Conservation (phyloP, 192 early-diverging fungal genomes). For the Phycomyces blakesleeanus region DNA sequence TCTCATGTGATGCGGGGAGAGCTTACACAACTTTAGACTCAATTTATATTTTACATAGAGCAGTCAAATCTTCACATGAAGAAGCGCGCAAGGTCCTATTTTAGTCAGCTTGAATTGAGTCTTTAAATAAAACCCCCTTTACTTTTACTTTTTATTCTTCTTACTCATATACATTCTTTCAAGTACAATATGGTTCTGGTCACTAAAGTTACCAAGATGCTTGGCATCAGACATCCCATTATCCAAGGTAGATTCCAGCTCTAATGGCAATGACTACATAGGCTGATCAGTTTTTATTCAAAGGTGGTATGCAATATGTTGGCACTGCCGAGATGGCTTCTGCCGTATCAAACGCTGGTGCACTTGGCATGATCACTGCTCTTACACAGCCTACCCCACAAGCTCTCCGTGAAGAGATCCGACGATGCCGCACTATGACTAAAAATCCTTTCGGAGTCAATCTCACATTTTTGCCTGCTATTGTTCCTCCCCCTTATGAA, state of each 20-base stretch:
- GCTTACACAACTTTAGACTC: background rate
- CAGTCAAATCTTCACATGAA: background rate
- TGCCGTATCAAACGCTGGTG: constrained; percentile 81
- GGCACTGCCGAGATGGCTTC: constrained; percentile 51
- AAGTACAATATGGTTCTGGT: constrained; percentile 49
- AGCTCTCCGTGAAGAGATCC: constrained; percentile 66
- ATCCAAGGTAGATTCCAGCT: constrained; percentile 50
- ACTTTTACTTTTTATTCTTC: constrained; percentile 10
- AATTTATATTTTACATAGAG: background rate
- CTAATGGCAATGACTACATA: background rate
- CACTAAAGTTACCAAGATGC: constrained; percentile 60
- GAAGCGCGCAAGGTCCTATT: background rate
- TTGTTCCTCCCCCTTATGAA: constrained; percentile 75
- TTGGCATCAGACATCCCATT: constrained; percentile 72
- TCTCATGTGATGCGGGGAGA: background rate
- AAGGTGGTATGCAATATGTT: constrained; percentile 75
- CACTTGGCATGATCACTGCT: constrained; percentile 66
- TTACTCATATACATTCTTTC: constrained; percentile 4
- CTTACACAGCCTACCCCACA: constrained; percentile 81
- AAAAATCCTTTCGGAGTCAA: constrained; percentile 81
- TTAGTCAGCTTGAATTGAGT: background rate
- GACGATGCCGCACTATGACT: constrained; percentile 69
- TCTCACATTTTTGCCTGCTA: constrained; percentile 75
- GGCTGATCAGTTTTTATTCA: background rate
- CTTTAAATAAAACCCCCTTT: background rate